Conservation (phyloP, 2,329 filamentous ascomycete species). For the Diaporthe vexans region DNA sequence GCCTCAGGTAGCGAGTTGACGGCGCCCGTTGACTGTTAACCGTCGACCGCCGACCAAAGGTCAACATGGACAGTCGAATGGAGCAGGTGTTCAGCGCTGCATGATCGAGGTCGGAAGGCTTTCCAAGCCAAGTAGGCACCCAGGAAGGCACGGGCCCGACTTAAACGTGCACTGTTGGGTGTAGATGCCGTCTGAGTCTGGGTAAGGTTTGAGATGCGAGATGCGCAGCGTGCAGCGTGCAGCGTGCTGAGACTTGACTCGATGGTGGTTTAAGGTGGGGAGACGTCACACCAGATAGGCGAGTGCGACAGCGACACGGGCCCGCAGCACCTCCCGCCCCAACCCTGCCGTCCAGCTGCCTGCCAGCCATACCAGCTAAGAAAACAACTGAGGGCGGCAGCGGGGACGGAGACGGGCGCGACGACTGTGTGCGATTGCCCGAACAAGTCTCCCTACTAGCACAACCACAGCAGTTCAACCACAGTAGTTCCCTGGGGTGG, state of each 20-base stretch:
- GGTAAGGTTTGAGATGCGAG: background rate
- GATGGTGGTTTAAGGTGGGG: conserved; percentile 17
- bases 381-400: too few relatives aligned
- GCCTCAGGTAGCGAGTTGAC: too few relatives aligned
- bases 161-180: background rate
- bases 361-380: too few relatives aligned
- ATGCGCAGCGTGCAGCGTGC: background rate
- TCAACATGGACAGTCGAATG: background rate
- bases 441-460: too few relatives aligned
- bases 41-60: background rate
- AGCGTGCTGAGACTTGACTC: too few relatives aligned
- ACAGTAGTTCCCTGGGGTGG: background rate
- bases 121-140: too few relatives aligned
- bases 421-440: too few relatives aligned
- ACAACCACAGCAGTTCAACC: too few relatives aligned
- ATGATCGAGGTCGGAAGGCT: background rate
- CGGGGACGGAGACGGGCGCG: background rate
- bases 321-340: too few relatives aligned
- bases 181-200: background rate
- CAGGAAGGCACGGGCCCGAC: background rate
- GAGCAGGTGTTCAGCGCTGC: background rate
- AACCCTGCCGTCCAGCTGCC: too few relatives aligned
- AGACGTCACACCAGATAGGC: conserved; percentile 38
- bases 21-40: background rate
- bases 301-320: conserved; percentile 15